These are phyloP conservation scores for Galeopsis tetrahit DNA, from an alignment of 257 asterid species.

Conservation along the genomic window DNA sequence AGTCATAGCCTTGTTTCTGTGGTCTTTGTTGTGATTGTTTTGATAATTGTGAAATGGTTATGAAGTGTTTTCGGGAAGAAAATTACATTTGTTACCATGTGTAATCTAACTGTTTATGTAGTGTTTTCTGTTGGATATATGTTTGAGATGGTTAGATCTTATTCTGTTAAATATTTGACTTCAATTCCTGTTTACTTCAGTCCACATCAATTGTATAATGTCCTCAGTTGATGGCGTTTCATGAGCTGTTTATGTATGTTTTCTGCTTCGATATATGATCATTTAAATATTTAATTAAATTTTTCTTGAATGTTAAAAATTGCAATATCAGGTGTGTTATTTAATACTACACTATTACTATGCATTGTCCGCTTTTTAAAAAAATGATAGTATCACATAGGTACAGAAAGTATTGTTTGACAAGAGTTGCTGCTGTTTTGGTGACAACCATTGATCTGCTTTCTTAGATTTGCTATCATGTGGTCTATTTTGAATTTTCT, in stretches of 20 bases:
- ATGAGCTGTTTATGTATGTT: no score
- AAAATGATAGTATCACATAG: not conserved
- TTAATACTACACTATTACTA: not conserved
- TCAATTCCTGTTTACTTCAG: no score
- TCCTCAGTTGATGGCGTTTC: no score
- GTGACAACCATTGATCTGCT: not conserved
- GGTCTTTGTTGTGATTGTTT: not conserved
- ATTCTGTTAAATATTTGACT: no score
- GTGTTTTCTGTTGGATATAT: not conserved
- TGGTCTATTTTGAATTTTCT: not conserved
- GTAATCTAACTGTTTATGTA: not conserved
- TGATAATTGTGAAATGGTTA: not conserved
- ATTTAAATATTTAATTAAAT: not conserved
- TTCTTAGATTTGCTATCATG: not conserved
- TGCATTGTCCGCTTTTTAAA: not conserved
- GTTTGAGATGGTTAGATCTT: not conserved
- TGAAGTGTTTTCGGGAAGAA: not conserved
- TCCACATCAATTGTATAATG: no score
- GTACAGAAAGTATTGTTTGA: not conserved
- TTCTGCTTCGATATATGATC: not conserved
- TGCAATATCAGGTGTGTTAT: not conserved
- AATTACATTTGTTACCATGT: not conserved
- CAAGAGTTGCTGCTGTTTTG: no score
- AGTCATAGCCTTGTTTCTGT: not conserved
- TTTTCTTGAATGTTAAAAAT: not conserved